phyloP scores from a whole-genome alignment of 1,284 basidiomycete genomes.

The Grifola frondosa region DNA sequence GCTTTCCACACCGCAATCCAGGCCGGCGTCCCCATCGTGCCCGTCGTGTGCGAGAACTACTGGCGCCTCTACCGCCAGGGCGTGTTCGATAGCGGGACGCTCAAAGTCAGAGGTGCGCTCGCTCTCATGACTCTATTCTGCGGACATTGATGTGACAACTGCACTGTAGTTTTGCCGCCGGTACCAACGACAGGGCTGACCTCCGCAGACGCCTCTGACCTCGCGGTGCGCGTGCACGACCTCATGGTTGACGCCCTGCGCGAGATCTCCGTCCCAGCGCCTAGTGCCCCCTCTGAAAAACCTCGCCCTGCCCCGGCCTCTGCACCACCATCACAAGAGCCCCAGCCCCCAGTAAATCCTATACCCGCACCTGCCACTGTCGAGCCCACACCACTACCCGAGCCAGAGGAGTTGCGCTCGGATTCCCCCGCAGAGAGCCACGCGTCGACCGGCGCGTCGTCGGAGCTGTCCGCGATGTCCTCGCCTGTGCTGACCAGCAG shows the following conservation, averaged over 20 bases:
- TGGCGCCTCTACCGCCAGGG: slow-evolving; percentile 80
- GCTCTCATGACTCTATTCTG: slow-evolving; percentile 6
- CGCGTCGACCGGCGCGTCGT: slow-evolving; percentile 32
- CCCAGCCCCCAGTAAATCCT: slow-evolving; percentile 12
- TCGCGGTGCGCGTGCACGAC: slow-evolving; percentile 63
- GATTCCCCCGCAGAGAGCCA: slow-evolving; percentile 30
- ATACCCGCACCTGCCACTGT: slow-evolving; percentile 10
- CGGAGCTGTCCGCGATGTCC: slow-evolving; percentile 36
- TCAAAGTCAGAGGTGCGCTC: slow-evolving; percentile 80
- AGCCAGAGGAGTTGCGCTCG: slow-evolving; percentile 10
- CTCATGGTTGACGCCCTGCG: slow-evolving; percentile 71
- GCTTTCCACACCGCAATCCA: slow-evolving; percentile 96
- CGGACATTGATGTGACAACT: slow-evolving; percentile 9
- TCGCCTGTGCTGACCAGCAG: slow-evolving; percentile 37
- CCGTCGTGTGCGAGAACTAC: slow-evolving; percentile 95
- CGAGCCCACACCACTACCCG: slow-evolving; percentile 9
- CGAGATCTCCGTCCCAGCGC: slow-evolving; percentile 57
- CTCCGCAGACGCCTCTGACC: slow-evolving; percentile 59
- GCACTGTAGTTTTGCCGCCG: slow-evolving; percentile 69
- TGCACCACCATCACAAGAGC: slow-evolving; percentile 3
- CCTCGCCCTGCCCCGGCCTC: slow-evolving; percentile 10
- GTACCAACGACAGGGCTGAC: slow-evolving; percentile 71
- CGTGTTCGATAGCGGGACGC: slow-evolving; percentile 74
- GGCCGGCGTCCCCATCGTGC: slow-evolving; percentile 85
- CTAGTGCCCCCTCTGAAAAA: slow-evolving; percentile 13